Percentiles rank a stretch among this genome's conserved stretches.
phyloP scores from a whole-genome alignment of 2,329 filamentous ascomycete species.

The Niveomyces coronatus region DNA sequence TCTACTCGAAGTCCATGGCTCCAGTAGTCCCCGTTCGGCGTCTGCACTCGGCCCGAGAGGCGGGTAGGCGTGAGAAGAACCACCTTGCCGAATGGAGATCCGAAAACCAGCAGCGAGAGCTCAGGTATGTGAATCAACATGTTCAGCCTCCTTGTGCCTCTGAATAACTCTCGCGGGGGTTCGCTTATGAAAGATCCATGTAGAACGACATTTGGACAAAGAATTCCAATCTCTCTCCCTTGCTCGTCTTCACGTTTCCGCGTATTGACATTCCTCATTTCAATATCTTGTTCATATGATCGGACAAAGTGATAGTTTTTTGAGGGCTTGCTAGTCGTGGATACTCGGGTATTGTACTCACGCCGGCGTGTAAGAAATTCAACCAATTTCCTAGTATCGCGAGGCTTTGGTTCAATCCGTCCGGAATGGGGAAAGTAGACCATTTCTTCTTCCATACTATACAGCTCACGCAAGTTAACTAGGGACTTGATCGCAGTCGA shows the following conservation, averaged over 20 bases:
- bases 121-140: conserved; percentile 57
- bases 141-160: conserved; percentile 35
- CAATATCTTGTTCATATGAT: conserved; percentile 38
- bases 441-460: conserved; percentile 18
- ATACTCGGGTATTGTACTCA: not conserved
- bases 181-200: conserved; percentile 17
- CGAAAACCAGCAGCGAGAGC: conserved; percentile 58
- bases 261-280: conserved; percentile 28
- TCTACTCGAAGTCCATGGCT: conserved; percentile 43
- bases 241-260: conserved; percentile 11
- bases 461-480: no score
- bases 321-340: not conserved
- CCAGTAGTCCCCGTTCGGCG: conserved; percentile 15
- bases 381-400: conserved; percentile 11
- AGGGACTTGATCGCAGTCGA: no score
- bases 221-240: conserved; percentile 18
- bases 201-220: conserved; percentile 21
- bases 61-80: conserved; percentile 48
- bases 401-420: conserved; percentile 12
- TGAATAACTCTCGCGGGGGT: conserved; percentile 18
- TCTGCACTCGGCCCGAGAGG: conserved; percentile 16
- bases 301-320: conserved; percentile 31
- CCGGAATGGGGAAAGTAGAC: conserved; percentile 26
- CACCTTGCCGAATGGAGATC: conserved; percentile 55
- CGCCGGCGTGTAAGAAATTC: conserved; percentile 14